Conservation (phyloP, 2,329 filamentous ascomycete genomes). For the Elsinoe necatrix region DNA sequence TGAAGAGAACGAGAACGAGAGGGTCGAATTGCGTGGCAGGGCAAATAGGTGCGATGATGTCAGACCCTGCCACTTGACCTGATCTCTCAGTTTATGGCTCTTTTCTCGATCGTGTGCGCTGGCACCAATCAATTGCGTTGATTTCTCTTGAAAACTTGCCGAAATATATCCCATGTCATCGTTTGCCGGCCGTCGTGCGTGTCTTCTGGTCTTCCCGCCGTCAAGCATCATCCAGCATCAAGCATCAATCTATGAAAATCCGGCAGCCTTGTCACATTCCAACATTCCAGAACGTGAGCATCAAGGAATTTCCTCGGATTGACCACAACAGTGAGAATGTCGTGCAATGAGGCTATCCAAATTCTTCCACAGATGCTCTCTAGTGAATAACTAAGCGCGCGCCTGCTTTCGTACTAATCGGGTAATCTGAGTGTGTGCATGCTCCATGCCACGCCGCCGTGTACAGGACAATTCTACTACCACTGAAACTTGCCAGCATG, state of each 20-base stretch:
- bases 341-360: too few species aligned
- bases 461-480: too few species aligned
- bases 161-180: not conserved
- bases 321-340: too few species aligned
- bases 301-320: too few species aligned
- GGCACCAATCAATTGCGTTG: conserved; percentile 7
- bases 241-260: conserved; percentile 2
- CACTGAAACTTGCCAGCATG: too few species aligned
- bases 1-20: not conserved
- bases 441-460: too few species aligned
- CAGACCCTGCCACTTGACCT: not conserved
- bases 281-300: not conserved
- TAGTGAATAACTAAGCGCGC: too few species aligned
- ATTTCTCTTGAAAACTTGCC: not conserved
- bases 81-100: not conserved
- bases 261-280: not conserved
- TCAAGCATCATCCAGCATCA: too few species aligned
- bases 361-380: too few species aligned
- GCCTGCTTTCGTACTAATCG: not conserved
- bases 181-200: too few species aligned
- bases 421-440: conserved; percentile 21
- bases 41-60: conserved; percentile 2
- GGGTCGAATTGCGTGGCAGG: conserved; percentile 9
- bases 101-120: not conserved
- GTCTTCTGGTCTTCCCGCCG: conserved; percentile 1